phyloP scores from a whole-genome alignment of 257 asterid genomes.

The Penstemon barbatus region DNA sequence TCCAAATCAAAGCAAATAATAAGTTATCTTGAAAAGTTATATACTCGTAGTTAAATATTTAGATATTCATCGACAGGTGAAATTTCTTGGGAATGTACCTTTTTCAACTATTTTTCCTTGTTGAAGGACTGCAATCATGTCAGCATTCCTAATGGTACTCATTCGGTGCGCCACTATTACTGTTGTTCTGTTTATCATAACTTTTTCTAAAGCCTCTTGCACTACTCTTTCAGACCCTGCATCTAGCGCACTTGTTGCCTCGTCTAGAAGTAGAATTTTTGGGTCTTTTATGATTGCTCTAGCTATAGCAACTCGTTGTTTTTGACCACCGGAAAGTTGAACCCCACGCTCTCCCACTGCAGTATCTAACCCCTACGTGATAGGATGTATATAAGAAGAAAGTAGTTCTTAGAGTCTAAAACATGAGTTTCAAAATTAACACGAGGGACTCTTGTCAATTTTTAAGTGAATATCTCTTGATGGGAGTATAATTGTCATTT shows the following conservation, averaged over 20 bases:
- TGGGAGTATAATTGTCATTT: no score
- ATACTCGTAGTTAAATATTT: no score
- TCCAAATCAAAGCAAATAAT: conserved; percentile 4
- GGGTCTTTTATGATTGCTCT: conserved; percentile 59
- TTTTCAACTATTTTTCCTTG: conserved; percentile 46
- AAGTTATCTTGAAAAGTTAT: background rate
- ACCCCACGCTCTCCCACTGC: conserved; percentile 56
- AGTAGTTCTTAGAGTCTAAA: background rate
- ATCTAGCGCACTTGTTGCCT: conserved; percentile 67
- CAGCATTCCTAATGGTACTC: conserved; percentile 48
- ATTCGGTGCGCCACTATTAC: conserved; percentile 58
- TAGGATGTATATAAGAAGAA: background rate
- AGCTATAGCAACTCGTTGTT: conserved; percentile 61
- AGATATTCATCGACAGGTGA: no score
- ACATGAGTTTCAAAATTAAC: no score
- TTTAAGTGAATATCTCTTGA: no score
- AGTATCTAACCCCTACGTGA: conserved; percentile 52
- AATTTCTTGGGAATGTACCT: conserved; percentile 31
- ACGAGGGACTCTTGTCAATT: no score
- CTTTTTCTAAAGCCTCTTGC: conserved; percentile 50
- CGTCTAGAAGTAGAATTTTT: conserved; percentile 54
- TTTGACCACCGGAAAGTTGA: conserved; percentile 63
- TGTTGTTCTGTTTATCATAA: conserved; percentile 50
- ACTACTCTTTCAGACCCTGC: conserved; percentile 51
- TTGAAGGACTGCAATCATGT: conserved; percentile 48